Evolutionary conservation across 2,329 filamentous ascomycete genomes (phyloP), one percentile per base, ranked within the genome.

Genomic region (Ploettnerulaceae sp.): DNA sequence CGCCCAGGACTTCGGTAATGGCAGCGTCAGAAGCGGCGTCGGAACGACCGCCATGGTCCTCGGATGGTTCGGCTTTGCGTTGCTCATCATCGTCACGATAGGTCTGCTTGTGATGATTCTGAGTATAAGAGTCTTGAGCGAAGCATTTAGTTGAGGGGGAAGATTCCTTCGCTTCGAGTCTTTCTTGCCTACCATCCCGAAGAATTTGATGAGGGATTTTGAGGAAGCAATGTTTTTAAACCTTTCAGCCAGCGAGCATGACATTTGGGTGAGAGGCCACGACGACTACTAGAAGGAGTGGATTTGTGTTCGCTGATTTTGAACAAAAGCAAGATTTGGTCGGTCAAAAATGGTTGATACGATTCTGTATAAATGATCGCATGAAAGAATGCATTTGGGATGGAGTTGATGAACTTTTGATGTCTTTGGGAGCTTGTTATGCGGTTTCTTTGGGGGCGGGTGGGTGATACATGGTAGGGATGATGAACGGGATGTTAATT

Each of bases 41-140:
- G 90, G 90, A n/a, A 90, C 88, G 38, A 87, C 84, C 29, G 91
- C 93, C 47, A 97, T 98, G 88, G 87, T 96, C 14, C 75, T 98
- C 62, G 93, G 93, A 49, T 98, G 93, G 93, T 97, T 98, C 69
- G 87, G 88, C 32, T 97, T 98, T 63, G 85, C 87, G 17, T 68
- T 97, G 43, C 75, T 98, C 55, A 95, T 98, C 60, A 84, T 97
- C 52, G 91, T 97, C 43, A 97, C 91, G 38, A 93, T 97, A 62
- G 93, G 91, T 46, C 69, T 97, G 67, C 72, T 98, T 53, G 86
- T 96, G 62, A 97, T 97, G 89, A 95, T 96, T 61, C 71, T 97
- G 66, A 96, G 89, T 70, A 93, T 96, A 64, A 79, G 83, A 57
- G 76, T 95, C 47, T 71, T 96, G 55, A 76, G 81, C 58, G 76